These are phyloP conservation scores for Tinospora cordifolia DNA, from an alignment of 164 flowering plant species.

Conservation along the genomic window DNA sequence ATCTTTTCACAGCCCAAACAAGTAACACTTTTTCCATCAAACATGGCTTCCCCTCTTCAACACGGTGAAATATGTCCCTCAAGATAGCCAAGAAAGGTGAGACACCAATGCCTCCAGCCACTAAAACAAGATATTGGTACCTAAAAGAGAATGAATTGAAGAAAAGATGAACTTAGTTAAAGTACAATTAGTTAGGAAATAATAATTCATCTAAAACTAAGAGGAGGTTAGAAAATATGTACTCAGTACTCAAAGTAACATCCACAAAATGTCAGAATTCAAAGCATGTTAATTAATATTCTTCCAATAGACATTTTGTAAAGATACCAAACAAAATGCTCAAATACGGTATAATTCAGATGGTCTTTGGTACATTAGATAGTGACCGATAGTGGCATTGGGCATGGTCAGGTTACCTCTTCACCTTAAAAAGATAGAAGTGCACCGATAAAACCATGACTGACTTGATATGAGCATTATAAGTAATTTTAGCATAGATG, in stretches of 20 bases:
- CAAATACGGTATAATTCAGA: neutral
- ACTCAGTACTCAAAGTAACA: neutral
- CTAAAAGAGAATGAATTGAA: slow-evolving; percentile 25
- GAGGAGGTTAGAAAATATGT: neutral
- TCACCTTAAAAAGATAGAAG: neutral
- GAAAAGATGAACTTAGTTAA: neutral
- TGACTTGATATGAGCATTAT: neutral
- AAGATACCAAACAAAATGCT: neutral
- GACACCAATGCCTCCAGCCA: slow-evolving; percentile 95
- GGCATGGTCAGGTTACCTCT: neutral
- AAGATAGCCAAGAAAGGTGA: slow-evolving; percentile 89
- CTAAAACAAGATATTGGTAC: slow-evolving; percentile 74
- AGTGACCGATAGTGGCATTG: neutral
- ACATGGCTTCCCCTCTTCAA: slow-evolving; percentile 48
- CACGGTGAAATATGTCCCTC: slow-evolving; percentile 68
- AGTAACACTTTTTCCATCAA: slow-evolving; percentile 49
- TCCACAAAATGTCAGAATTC: neutral
- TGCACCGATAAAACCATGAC: neutral
- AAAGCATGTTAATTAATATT: neutral
- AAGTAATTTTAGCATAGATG: neutral
- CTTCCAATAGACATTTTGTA: neutral
- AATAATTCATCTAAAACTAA: neutral
- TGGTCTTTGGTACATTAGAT: neutral
- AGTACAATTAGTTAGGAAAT: neutral
- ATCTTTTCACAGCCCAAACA: slow-evolving; percentile 79